A percentile compares a stretch with the other conserved stretches of the same genome.
Conservation (phyloP, 2,329 filamentous ascomycete species). For the Nemania abortiva region DNA sequence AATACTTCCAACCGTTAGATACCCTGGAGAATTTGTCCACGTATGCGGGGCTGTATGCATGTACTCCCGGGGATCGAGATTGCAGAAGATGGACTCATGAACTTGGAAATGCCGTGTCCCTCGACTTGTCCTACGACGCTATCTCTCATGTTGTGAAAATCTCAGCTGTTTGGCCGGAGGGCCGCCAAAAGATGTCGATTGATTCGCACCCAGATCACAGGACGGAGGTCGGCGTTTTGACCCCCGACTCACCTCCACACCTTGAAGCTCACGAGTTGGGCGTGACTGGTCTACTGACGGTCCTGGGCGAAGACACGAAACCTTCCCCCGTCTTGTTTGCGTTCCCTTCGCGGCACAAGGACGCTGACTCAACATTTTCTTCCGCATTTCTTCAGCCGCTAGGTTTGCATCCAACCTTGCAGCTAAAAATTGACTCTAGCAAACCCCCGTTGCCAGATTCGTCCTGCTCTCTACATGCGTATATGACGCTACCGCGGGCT, state of each 20-base stretch:
- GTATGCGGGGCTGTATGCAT: conserved; percentile 61
- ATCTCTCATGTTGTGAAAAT: conserved; percentile 74
- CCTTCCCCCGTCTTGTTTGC: conserved; percentile 84
- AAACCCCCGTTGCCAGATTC: conserved; percentile 64
- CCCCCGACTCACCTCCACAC: conserved; percentile 68
- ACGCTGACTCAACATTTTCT: conserved; percentile 69
- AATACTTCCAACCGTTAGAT: conserved; percentile 77
- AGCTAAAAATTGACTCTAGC: conserved; percentile 70
- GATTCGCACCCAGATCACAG: conserved; percentile 62
- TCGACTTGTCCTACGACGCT: conserved; percentile 78
- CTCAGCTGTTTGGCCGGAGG: conserved; percentile 72
- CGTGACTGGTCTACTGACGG: conserved; percentile 81
- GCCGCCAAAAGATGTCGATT: conserved; percentile 56
- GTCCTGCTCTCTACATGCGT: conserved; percentile 80
- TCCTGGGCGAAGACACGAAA: conserved; percentile 79
- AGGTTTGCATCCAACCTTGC: conserved; percentile 85
- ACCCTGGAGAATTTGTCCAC: conserved; percentile 66
- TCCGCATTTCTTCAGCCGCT: conserved; percentile 76
- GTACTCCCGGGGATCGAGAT: conserved; percentile 41
- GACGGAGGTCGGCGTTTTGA: conserved; percentile 85
- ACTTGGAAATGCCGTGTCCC: conserved; percentile 60
- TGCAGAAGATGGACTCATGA: conserved; percentile 45
- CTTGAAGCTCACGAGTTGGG: conserved; percentile 79
- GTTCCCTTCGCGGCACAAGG: conserved; percentile 82
- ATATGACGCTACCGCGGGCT: conserved; percentile 82